Conservation (phyloP, 169 alveolate species). For the Plasmodium cynomolgi region DNA sequence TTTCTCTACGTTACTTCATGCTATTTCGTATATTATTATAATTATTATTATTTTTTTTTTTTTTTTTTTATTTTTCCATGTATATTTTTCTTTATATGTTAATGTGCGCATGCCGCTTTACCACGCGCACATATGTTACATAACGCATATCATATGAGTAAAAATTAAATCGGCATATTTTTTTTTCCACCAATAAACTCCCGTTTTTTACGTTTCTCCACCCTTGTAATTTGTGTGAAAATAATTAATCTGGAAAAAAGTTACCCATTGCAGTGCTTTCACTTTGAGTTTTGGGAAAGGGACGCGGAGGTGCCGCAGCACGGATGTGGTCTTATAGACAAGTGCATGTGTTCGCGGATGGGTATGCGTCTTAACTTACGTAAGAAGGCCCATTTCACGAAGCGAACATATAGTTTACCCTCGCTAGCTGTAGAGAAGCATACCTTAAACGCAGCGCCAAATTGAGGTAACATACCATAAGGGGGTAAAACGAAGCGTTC, state of each 20-base stretch:
- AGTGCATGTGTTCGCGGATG: not conserved
- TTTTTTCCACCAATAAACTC: not conserved
- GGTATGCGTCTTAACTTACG: not conserved
- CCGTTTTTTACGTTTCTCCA: constrained; percentile 21
- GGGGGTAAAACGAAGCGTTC: not conserved
- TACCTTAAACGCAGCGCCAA: not conserved
- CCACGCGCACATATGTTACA: not conserved
- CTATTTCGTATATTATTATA: not conserved
- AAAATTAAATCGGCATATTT: constrained; percentile 13
- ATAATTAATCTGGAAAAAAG: not conserved
- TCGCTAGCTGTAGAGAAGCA: not conserved
- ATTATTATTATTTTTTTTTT: not conserved
- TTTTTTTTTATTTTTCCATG: not conserved
- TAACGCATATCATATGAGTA: not conserved
- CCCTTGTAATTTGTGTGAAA: constrained; percentile 46
- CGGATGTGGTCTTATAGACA: not conserved
- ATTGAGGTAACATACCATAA: not conserved
- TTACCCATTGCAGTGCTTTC: not conserved
- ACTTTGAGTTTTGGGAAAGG: not conserved
- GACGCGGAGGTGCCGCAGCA: not conserved
- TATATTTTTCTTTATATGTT: not conserved
- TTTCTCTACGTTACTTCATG: not conserved
- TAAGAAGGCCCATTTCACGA: not conserved
- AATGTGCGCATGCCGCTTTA: not conserved
- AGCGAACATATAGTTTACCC: not conserved